These are phyloP conservation scores for Amyloporia xantha DNA, from an alignment of 768 basidiomycete species.

Conservation along the genomic window DNA sequence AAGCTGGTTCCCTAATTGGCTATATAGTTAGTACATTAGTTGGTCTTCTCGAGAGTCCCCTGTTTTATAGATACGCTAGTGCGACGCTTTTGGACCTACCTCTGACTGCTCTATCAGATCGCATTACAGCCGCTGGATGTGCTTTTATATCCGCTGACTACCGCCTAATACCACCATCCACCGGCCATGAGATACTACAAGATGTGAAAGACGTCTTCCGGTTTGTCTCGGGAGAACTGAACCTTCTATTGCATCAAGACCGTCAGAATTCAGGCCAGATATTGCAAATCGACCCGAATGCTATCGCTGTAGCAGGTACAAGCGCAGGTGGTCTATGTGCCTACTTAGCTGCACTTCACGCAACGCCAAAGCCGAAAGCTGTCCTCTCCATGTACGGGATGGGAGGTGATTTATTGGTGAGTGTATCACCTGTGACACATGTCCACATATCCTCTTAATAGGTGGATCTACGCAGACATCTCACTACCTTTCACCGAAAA, in stretches of 20 bases:
- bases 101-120: conserved; percentile 29
- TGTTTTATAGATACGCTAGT: background rate
- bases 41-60: background rate
- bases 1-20: conserved; percentile 65
- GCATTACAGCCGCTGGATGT: conserved; percentile 40
- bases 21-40: conserved; percentile 36
- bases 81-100: background rate
- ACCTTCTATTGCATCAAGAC: background rate
- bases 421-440: conserved; percentile 6
- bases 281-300: conserved; percentile 35
- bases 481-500: conserved; percentile 45
- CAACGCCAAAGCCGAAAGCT: conserved; percentile 45
- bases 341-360: conserved; percentile 52
- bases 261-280: background rate
- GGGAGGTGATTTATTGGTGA: conserved; percentile 52
- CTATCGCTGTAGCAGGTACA: conserved; percentile 47
- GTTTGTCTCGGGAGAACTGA: conserved; percentile 32
- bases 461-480: conserved; percentile 44
- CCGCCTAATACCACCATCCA: conserved; percentile 44
- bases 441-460: no score
- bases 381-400: conserved; percentile 55
- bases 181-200: conserved; percentile 48
- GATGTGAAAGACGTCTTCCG: conserved; percentile 52
- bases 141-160: conserved; percentile 62
- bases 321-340: conserved; percentile 62